Percentiles rank a stretch among this genome's conserved stretches.
These are phyloP conservation scores for Microsporum canis DNA, from an alignment of 2,329 filamentous ascomycete genomes.

Conservation along the genomic window DNA sequence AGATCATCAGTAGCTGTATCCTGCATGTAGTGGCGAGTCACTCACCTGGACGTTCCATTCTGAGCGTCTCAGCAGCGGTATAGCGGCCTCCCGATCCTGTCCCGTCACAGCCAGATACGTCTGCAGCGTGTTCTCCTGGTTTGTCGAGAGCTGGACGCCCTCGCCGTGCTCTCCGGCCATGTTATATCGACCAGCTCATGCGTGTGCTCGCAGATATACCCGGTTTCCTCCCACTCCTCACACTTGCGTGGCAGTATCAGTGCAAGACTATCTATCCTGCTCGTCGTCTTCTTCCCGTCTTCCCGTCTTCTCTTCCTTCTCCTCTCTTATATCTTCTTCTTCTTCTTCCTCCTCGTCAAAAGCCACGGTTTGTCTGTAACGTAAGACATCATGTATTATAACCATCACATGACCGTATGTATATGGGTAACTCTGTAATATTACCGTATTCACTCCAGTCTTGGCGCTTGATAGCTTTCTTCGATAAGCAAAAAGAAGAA, in stretches of 20 bases:
- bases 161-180: conserved; percentile 39
- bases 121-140: conserved; percentile 72
- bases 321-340: background rate
- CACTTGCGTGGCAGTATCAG: too few species aligned
- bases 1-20: conserved; percentile 13
- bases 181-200: background rate
- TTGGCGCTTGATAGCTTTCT: background rate
- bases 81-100: conserved; percentile 63
- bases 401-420: background rate
- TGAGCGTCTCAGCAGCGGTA: conserved; percentile 68
- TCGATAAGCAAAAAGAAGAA: background rate
- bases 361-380: background rate
- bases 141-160: conserved; percentile 57
- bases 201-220: background rate
- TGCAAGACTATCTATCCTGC: background rate
- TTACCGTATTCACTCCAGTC: background rate
- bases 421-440: background rate
- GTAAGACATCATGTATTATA: background rate
- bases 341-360: background rate
- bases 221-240: too few species aligned
- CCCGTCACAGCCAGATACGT: conserved; percentile 83
- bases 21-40: background rate
- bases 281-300: background rate
- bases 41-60: conserved; percentile 89
- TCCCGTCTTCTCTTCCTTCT: background rate